These are phyloP conservation scores for Knufia petricola DNA, from an alignment of 2,329 filamentous ascomycete genomes.

Conservation along the genomic window DNA sequence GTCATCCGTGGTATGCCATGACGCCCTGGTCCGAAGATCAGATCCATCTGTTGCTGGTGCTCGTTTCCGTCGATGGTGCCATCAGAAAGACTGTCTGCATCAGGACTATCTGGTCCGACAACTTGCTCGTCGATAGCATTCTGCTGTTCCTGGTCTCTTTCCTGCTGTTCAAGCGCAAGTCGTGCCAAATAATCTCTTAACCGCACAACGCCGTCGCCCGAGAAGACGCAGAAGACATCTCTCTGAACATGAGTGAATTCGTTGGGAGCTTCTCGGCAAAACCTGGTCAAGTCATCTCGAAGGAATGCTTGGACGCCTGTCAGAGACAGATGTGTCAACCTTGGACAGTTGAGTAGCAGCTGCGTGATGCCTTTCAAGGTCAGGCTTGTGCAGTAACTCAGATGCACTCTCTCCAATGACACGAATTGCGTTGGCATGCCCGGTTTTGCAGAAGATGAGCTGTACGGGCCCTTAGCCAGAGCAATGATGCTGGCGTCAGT, in stretches of 20 bases:
- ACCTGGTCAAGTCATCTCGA: slow-evolving; percentile 69
- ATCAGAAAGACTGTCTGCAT: slow-evolving; percentile 23
- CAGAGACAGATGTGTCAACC: slow-evolving; percentile 85
- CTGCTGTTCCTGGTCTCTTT: slow-evolving; percentile 16
- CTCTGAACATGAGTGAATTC: slow-evolving; percentile 95
- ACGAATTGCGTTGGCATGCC: slow-evolving; percentile 21
- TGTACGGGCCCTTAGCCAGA: slow-evolving; percentile 58
- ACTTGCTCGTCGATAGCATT: slow-evolving; percentile 21
- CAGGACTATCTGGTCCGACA: slow-evolving; percentile 22
- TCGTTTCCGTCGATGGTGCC: slow-evolving; percentile 23
- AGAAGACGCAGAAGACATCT: slow-evolving; percentile 95
- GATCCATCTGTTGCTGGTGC: slow-evolving; percentile 16
- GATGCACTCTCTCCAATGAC: slow-evolving; percentile 77
- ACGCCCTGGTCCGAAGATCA: slow-evolving; percentile 14
- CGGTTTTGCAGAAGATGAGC: slow-evolving; percentile 26
- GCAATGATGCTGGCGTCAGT: slow-evolving; percentile 83
- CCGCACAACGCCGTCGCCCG: slow-evolving; percentile 67
- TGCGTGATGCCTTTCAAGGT: slow-evolving; percentile 78
- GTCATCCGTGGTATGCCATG: slow-evolving; percentile 14
- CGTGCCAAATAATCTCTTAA: slow-evolving; percentile 69
- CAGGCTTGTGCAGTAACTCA: slow-evolving; percentile 86
- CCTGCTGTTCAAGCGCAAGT: slow-evolving; percentile 20
- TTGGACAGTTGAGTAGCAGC: slow-evolving; percentile 80
- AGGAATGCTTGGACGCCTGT: slow-evolving; percentile 90
- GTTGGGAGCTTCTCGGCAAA: slow-evolving; percentile 74